Base-by-base conservation (phyloP, 345 rosid genomes). In the Alliaria petiolata region DNA sequence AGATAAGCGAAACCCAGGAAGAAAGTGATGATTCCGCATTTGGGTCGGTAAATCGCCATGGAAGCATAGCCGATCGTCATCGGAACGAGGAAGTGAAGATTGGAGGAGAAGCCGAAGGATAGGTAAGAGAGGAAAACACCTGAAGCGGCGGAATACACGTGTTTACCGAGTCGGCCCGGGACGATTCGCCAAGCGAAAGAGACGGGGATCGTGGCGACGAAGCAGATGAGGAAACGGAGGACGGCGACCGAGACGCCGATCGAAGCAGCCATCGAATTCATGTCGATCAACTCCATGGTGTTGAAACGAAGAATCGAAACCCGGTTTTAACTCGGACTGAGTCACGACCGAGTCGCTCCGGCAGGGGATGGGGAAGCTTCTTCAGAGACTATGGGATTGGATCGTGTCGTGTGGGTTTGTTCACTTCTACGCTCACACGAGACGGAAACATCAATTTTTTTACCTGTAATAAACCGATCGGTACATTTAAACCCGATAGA, bases 161-260 rank as follows among this genome's bases (percentile, higher is more conserved):
- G 95, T 69, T 84, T 86, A 2, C 81, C 84, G 56, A 83, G 72
- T 71, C 73, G 71, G 69, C 92, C 81, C 70, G 97, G 97, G 8
- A 83, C 82, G 71, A 89, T 6, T 51, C 93, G 84, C 87, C 88
- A 91, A 17, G 81, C 49, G 76, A 89, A 83, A 50, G 91, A 81
- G 58, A 87, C 86, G 0, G 99, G 98, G 52, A 95, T 85, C 52
- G 98, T 95, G 54, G 91, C 92, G 34, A 79, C 91, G 83, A 85
- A 95, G 78, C 98, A 95, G 51, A 89, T 77, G 35, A 95, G 90
- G 81, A 95, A 95, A 16, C 92, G 86, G 13, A 88, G 81, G 33
- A 95, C 99, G 51, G 98, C 82, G 34, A 95, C 84, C 7, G 98
- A 88, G 9, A 95, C 89, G 14, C 99, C 99, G 80, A 95, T 86